Percentiles rank a stretch among this genome's conserved stretches.
phyloP scores from a whole-genome alignment of 495 filamentous ascomycete genomes.

The Cercophora scortea region DNA sequence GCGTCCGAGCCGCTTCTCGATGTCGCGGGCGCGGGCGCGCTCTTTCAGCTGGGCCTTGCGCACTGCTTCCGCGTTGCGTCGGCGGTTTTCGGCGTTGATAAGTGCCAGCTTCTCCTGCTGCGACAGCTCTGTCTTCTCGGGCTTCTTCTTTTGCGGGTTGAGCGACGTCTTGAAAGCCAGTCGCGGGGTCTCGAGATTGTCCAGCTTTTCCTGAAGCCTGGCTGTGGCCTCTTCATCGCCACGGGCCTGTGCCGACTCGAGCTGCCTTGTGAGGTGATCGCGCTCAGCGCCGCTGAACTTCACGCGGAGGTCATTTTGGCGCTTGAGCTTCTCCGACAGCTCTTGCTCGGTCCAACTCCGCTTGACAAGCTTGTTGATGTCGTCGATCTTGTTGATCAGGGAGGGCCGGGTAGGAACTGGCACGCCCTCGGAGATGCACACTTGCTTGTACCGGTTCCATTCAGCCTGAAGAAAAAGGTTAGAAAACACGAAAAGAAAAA shows the following conservation, averaged over 20 bases:
- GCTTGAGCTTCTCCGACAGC: constrained; percentile 65
- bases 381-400: constrained; percentile 62
- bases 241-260: constrained; percentile 55
- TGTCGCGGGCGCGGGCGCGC: constrained; percentile 52
- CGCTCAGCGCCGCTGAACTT: constrained; percentile 59
- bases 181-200: constrained; percentile 57
- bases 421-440: constrained; percentile 61
- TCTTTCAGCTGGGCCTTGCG: constrained; percentile 81
- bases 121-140: constrained; percentile 32
- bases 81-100: constrained; percentile 71
- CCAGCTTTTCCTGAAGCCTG: constrained; percentile 58
- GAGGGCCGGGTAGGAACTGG: constrained; percentile 59
- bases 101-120: constrained; percentile 70
- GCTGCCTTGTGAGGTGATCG: constrained; percentile 48
- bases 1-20: constrained; percentile 43
- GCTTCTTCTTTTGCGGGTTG: constrained; percentile 33
- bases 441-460: constrained; percentile 73
- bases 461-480: constrained; percentile 49
- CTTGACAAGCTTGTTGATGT: constrained; percentile 73
- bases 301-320: constrained; percentile 51
- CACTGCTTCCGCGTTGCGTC: constrained; percentile 69
- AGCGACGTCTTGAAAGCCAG: constrained; percentile 61
- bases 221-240: constrained; percentile 55
- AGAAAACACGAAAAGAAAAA: constrained; percentile 12
- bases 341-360: constrained; percentile 74